Evolutionary conservation across 202 grass and related monocot species (phyloP), one percentile per base, ranked within the genome.

Genomic region (Schoenoplectus triqueter): DNA sequence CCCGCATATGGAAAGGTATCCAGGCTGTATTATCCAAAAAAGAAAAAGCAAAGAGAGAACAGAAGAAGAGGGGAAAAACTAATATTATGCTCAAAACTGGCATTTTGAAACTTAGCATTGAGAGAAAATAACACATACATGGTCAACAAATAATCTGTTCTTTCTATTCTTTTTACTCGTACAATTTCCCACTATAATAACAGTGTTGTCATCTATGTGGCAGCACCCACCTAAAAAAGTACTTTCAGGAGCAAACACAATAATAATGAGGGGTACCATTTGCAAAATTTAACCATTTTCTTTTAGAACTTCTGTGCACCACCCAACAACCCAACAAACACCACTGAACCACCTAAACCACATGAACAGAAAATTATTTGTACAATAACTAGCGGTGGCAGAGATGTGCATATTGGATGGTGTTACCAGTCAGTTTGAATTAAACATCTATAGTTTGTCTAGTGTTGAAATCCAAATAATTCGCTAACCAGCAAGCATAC

Each of bases 1-100:
- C 96, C 96, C 75, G 96, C 93, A 86, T 99, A 99, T 1, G 93
- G 93, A 94, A 99, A 99, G 18, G 96, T 99, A 88, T 99, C 96
- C 86, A 99, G 88, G 87, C 96, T 99, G 86, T 82, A 72, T 50
- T 10, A 61, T 61, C 3, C 39, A 17, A 45, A 50, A 80, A 77
- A 11, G 46, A 63, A 78, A 86, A 14, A n/a, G 73, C 31, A 31
- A 31, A 31, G 31, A 0, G 31, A 31, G 31, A 31, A 65, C 67
- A 85, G 39, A 66, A 52, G 83, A 22, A 14, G 31, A 42, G 52
- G 51, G 46, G 69, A 50, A 60, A 55, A 61, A 14, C 39, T 42
- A 10, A 61, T 79, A 41, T 61, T 7, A 79, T 79, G 15, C 4
- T 41, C 13, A 14, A 78, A 13, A 42, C 31, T 45, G 74, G 55